A percentile compares a stretch with the other conserved stretches of the same genome.
Evolutionary conservation across 768 basidiomycete genomes (phyloP).

Genomic region (Macrocybe gigantea): DNA sequence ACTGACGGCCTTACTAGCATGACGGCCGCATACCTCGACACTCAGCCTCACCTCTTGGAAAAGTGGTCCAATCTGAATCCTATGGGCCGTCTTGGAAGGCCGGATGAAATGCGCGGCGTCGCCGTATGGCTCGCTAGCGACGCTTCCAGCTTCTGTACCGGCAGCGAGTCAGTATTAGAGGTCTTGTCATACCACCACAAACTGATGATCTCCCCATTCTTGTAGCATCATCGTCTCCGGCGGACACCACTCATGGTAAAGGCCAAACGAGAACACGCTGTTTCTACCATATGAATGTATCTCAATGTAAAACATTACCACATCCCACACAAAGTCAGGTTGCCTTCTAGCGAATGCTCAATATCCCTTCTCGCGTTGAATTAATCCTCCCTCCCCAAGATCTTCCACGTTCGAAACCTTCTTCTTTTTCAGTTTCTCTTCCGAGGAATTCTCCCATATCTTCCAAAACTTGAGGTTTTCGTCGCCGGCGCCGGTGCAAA

Average conservation of each 20-base stretch:
- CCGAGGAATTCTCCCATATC: slow-evolving; percentile 62
- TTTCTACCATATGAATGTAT: too few species aligned
- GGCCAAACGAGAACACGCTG: background rate
- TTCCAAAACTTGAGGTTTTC: slow-evolving; percentile 98
- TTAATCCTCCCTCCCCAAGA: slow-evolving; percentile 34
- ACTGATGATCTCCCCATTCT: slow-evolving; percentile 1
- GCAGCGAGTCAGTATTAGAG: slow-evolving; percentile 62
- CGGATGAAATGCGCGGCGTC: slow-evolving; percentile 71
- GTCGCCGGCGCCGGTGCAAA: slow-evolving; percentile 89
- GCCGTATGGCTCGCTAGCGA: slow-evolving; percentile 69
- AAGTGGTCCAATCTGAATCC: slow-evolving; percentile 72
- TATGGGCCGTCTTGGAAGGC: slow-evolving; percentile 61
- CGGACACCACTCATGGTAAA: slow-evolving; percentile 60
- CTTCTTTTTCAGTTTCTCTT: slow-evolving; percentile 44
- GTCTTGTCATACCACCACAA: background rate
- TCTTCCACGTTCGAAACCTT: slow-evolving; percentile 30
- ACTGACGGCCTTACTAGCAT: slow-evolving; percentile 36
- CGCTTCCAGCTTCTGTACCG: slow-evolving; percentile 74
- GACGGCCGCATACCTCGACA: slow-evolving; percentile 69
- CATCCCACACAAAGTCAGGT: slow-evolving; percentile 3
- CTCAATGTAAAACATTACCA: too few species aligned
- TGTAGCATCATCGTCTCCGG: slow-evolving; percentile 55
- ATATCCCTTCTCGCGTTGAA: slow-evolving; percentile 43
- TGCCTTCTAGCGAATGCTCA: slow-evolving; percentile 35
- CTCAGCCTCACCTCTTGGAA: slow-evolving; percentile 51